A percentile compares a stretch with the other conserved stretches of the same genome.
Conservation (phyloP, 1,139 yeast genomes). For the Debaryomyces nepalensis region DNA sequence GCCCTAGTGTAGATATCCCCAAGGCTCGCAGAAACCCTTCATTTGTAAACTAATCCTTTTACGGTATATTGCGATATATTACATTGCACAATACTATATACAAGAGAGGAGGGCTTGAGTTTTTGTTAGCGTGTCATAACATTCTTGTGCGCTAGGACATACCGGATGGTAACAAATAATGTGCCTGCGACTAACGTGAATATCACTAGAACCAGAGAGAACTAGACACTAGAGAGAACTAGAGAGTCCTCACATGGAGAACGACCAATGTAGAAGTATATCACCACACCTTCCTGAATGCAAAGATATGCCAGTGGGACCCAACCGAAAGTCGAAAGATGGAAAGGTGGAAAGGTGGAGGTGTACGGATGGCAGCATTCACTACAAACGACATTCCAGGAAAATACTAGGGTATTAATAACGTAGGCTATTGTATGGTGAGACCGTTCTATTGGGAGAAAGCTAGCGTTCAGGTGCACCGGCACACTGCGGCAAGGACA, state of each 20-base stretch:
- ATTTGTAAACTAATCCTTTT: slow-evolving; percentile 7
- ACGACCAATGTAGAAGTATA: too few species aligned
- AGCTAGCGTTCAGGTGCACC: slow-evolving; percentile 1
- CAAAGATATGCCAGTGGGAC: too few species aligned
- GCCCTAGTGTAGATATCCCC: too few species aligned
- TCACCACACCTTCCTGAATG: too few species aligned
- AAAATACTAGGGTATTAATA: background rate
- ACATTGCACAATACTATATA: slow-evolving; percentile 4
- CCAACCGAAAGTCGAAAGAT: too few species aligned
- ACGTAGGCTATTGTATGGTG: background rate
- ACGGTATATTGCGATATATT: background rate
- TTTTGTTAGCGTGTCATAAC: background rate
- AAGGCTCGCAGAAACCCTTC: slow-evolving; percentile 10
- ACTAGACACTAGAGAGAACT: too few species aligned
- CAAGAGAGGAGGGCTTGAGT: slow-evolving; percentile 2
- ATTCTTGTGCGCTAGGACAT: background rate
- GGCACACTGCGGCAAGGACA: background rate
- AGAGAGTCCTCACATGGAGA: too few species aligned
- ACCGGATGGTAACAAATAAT: slow-evolving; percentile 3
- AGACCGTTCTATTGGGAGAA: background rate
- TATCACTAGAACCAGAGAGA: too few species aligned
- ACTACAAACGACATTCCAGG: too few species aligned
- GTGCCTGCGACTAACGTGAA: too few species aligned
- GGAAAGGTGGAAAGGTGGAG: too few species aligned
- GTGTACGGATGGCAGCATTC: too few species aligned